Conservation (phyloP, 805 yeast species). For the Suhomyces canberraensis region DNA sequence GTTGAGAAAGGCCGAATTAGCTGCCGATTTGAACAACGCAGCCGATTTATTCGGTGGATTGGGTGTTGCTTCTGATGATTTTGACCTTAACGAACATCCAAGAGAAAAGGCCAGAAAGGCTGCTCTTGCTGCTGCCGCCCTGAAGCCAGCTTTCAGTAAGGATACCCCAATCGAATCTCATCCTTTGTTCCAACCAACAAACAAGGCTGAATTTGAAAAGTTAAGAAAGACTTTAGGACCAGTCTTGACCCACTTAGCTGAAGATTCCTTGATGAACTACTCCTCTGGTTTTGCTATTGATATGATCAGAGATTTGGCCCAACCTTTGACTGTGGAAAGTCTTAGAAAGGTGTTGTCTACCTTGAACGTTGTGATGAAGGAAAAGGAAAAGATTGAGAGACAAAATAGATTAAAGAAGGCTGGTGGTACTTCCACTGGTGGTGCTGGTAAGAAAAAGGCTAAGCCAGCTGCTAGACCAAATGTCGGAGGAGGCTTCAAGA, state of each 20-base stretch:
- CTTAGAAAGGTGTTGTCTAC: conserved; percentile 84
- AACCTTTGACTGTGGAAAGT: conserved; percentile 78
- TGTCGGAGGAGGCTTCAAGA: conserved; percentile 51
- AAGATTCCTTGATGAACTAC: conserved; percentile 63
- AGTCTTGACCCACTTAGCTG: conserved; percentile 57
- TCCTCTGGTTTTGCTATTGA: conserved; percentile 77
- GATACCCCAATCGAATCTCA: conserved; percentile 65
- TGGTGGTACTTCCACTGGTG: conserved; percentile 86
- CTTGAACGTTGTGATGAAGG: conserved; percentile 73
- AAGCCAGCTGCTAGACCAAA: conserved; percentile 69
- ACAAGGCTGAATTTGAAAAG: conserved; percentile 71
- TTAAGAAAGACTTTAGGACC: conserved; percentile 70
- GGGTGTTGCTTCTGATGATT: conserved; percentile 44
- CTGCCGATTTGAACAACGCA: conserved; percentile 87
- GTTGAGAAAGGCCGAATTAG: conserved; percentile 74
- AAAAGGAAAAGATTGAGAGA: conserved; percentile 88
- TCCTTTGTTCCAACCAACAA: conserved; percentile 81
- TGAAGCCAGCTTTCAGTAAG: conserved; percentile 38
- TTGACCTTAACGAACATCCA: conserved; percentile 48
- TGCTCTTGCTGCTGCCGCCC: conserved; percentile 36
- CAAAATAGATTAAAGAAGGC: conserved; percentile 76
- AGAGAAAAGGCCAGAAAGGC: conserved; percentile 49
- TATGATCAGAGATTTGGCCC: conserved; percentile 77
- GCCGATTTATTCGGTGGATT: conserved; percentile 84
- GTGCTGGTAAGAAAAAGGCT: conserved; percentile 94